A percentile compares a stretch with the other conserved stretches of the same genome.
Evolutionary conservation across 2,329 filamentous ascomycete species (phyloP).

Genomic region (Lasiodiplodia hormozganensis): DNA sequence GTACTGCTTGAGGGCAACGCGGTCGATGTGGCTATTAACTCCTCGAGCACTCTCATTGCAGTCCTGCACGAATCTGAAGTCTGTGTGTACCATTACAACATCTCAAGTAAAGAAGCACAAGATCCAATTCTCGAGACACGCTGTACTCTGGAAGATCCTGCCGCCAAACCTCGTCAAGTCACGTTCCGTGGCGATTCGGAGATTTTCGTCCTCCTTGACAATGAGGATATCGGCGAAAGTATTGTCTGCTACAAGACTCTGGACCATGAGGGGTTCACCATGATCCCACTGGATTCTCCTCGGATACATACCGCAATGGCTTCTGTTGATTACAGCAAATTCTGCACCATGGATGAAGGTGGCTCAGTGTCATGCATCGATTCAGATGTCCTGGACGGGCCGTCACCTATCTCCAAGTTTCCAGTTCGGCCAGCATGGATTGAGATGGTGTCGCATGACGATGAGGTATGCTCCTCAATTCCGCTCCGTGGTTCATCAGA

Average conservation of each 20-base stretch:
- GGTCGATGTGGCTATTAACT: conserved; percentile 75
- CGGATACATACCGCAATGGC: conserved; percentile 9
- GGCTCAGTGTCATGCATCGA: background rate
- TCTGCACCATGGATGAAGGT: conserved; percentile 8
- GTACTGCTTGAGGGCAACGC: conserved; percentile 67
- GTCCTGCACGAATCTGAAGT: conserved; percentile 73
- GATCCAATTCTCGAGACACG: conserved; percentile 39
- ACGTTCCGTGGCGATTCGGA: conserved; percentile 51
- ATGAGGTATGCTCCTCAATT: conserved; percentile 43
- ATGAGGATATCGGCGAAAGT: conserved; percentile 37
- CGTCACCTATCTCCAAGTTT: conserved; percentile 15
- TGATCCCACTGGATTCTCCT: background rate
- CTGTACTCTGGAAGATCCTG: conserved; percentile 28
- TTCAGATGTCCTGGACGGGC: background rate
- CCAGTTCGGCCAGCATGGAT: conserved; percentile 31
- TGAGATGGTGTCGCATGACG: conserved; percentile 46
- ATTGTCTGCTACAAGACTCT: conserved; percentile 19
- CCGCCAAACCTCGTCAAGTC: conserved; percentile 53
- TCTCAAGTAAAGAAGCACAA: conserved; percentile 60
- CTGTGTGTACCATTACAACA: conserved; percentile 73
- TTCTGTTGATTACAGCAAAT: conserved; percentile 27
- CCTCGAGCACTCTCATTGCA: conserved; percentile 60
- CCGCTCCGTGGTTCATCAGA: background rate
- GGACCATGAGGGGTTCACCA: conserved; percentile 1
- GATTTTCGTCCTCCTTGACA: conserved; percentile 46